Evolutionary conservation across 768 basidiomycete species (phyloP), one percentile per base, ranked within the genome.

Genomic region (Kwoniella mangroviensis): DNA sequence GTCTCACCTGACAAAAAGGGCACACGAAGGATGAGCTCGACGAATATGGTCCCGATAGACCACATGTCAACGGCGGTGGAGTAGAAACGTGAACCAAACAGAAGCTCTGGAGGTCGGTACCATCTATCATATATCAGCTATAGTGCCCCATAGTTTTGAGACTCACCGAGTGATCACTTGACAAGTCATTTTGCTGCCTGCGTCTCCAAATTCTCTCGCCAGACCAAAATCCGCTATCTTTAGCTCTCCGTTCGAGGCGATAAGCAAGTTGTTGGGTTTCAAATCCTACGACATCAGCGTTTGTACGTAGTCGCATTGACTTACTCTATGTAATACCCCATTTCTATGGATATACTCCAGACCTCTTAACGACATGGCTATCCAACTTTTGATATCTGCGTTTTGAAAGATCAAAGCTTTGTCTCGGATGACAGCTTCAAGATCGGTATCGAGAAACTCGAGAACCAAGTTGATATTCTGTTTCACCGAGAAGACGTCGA

Each of bases 181-280:
- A 77, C 91, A 92, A 0, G 97, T 98, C 97, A 99, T 98, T 83
- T 93, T 94, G 79, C 91, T 90, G 3, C 91, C 91, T 26, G 95
- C 94, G 77, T 98, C 97, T 17, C 92, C 93, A 82, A 91, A 96
- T 85, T 99, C 97, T 67, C 97, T 86, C 26, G 97, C 97, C 9
- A 99, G 88, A 87, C 97, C 97, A 82, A 99, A 99, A 88, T 99
- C 97, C 13, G 97, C 97, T 57, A 99, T 88, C 84, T 99, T 99
- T 73, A 98, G 90, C 63, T 92, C 90, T 0, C 97, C 97, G 62
- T 93, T 88, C 0, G 91, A 88, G 0, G 94, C 89, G 70, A 99
- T 91, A 78, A 99, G 89, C 85, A 99, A 87, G 84, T 99, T 99
- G 85, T 99, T 99, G 7, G 97, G 97, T 83, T 99, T 99, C 72